Conservation (phyloP, 2,329 filamentous ascomycete genomes). For the Alternaria alternata region DNA sequence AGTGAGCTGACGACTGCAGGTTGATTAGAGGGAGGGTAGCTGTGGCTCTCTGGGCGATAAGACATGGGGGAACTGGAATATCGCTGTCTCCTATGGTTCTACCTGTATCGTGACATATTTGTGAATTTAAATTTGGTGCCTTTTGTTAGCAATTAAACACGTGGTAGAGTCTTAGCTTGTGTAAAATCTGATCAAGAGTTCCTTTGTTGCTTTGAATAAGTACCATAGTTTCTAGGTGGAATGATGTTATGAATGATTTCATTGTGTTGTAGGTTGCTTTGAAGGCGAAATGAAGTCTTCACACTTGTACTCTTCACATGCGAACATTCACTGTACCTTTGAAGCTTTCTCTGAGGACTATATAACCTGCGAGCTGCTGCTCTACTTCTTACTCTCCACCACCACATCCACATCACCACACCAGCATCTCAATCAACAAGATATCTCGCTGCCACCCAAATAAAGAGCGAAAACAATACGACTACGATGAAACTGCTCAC, state of each 20-base stretch:
- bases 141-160: too few species aligned
- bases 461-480: background rate
- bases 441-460: background rate
- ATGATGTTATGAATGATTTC: background rate
- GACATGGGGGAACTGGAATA: too few species aligned
- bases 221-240: background rate
- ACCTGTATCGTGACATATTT: accelerated
- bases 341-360: background rate
- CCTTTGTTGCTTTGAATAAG: accelerated
- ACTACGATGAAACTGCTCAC: background rate
- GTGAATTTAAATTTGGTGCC: accelerated
- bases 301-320: background rate
- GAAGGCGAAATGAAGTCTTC: background rate
- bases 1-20: too few species aligned
- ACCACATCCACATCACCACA: background rate
- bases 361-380: background rate
- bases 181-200: accelerated
- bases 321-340: background rate
- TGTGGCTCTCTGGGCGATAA: too few species aligned
- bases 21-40: too few species aligned
- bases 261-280: background rate
- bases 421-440: background rate
- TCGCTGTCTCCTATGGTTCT: too few species aligned
- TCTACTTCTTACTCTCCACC: background rate
- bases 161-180: background rate